phyloP scores from a whole-genome alignment of 1,139 yeast genomes.

The Lodderomyces orthopsilosis region DNA sequence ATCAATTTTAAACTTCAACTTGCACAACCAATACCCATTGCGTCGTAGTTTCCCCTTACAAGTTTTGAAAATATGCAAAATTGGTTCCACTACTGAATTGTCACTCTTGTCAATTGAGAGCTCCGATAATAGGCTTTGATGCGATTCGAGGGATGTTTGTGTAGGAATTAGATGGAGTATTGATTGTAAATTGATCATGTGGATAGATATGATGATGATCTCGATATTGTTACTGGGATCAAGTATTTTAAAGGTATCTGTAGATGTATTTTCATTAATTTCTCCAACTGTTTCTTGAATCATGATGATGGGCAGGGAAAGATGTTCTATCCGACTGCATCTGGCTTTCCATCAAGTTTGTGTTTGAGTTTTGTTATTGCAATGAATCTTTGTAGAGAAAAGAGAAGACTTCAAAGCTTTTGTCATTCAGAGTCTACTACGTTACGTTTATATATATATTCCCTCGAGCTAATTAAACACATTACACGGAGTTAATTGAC shows the following conservation, averaged over 20 bases:
- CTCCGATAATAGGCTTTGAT: neutral
- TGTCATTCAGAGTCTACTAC: too few species aligned
- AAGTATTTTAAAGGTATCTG: neutral
- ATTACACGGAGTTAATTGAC: too few species aligned
- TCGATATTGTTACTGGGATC: conserved; percentile 1
- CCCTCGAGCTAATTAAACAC: too few species aligned
- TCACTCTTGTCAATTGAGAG: neutral
- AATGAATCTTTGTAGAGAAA: too few species aligned
- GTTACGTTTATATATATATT: too few species aligned
- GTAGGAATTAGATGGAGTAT: neutral
- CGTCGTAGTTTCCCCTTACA: neutral
- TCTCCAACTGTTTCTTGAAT: neutral
- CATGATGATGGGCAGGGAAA: neutral
- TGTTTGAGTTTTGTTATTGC: too few species aligned
- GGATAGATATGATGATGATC: neutral
- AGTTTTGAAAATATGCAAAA: conserved; percentile 1
- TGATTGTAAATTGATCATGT: neutral
- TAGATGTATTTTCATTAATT: neutral
- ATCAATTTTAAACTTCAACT: neutral
- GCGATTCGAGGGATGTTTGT: conserved; percentile 1
- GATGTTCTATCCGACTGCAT: neutral
- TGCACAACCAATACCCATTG: conserved; percentile 1
- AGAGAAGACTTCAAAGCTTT: too few species aligned
- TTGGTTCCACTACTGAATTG: neutral
- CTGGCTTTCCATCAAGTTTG: too few species aligned